Evolutionary conservation across 176 grass and related monocot species (phyloP).

Genomic region (Eleusine coracana): DNA sequence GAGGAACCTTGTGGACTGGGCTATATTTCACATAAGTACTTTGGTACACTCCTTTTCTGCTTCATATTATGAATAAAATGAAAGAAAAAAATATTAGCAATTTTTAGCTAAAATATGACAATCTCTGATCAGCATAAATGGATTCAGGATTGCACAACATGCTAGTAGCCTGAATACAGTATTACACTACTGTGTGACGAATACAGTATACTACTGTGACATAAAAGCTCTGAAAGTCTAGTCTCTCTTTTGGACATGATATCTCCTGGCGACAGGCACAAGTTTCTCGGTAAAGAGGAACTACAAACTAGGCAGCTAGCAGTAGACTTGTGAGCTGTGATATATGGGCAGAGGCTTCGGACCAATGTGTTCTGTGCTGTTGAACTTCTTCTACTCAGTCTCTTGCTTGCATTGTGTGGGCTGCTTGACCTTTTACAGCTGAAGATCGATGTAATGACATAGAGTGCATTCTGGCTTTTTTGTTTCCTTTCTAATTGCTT

Average conservation of each 20-base stretch:
- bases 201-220: not conserved
- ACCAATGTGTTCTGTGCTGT: slow-evolving; percentile 32
- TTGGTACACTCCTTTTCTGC: not conserved
- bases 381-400: not conserved
- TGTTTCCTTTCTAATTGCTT: not conserved
- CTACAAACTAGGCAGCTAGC: not conserved
- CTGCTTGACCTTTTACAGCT: not conserved
- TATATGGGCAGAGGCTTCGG: slow-evolving; percentile 10
- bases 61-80: not conserved
- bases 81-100: not conserved
- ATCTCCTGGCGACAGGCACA: slow-evolving; percentile 22
- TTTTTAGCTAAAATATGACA: not conserved
- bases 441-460: not conserved
- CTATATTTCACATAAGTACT: not conserved
- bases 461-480: not conserved
- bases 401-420: not conserved
- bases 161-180: not conserved
- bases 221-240: not conserved
- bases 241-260: slow-evolving; percentile 4
- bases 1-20: not conserved
- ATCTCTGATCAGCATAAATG: not conserved
- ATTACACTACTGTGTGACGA: too few species aligned
- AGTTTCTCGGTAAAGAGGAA: slow-evolving; percentile 45
- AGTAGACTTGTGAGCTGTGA: slow-evolving; percentile 12
- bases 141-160: not conserved